Conservation (phyloP, 2,329 filamentous ascomycete genomes). For the Paradendryphiella salina region DNA sequence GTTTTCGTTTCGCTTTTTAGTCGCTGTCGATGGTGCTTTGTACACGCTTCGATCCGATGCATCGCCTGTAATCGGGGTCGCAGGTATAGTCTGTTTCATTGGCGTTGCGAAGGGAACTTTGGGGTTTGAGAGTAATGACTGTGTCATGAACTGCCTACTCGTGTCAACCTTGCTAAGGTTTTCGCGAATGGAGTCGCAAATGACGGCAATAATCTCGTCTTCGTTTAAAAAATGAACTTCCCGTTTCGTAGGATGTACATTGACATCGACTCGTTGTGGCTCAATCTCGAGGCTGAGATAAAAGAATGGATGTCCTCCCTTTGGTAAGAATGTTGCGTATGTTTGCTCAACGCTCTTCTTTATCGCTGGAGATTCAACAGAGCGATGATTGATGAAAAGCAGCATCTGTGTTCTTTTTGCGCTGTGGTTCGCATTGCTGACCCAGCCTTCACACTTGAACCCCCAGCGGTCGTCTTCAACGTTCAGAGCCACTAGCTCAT, state of each 20-base stretch:
- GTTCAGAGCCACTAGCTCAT: conserved; percentile 79
- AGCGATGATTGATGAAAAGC: conserved; percentile 94
- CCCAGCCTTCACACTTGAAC: conserved; percentile 78
- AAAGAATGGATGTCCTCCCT: conserved; percentile 89
- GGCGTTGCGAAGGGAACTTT: conserved; percentile 48
- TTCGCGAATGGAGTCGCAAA: conserved; percentile 78
- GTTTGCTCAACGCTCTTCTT: conserved; percentile 91
- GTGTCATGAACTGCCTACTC: conserved; percentile 91
- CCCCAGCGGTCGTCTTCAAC: conserved; percentile 76
- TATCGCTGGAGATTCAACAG: conserved; percentile 85
- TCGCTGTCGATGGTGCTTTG: conserved; percentile 33
- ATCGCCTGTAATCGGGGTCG: conserved; percentile 27
- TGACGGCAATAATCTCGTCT: conserved; percentile 86
- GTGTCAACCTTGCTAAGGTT: conserved; percentile 86
- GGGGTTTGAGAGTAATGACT: conserved; percentile 68
- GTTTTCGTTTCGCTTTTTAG: conserved; percentile 69
- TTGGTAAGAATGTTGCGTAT: conserved; percentile 84
- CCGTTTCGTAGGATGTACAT: conserved; percentile 94
- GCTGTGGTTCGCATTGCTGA: conserved; percentile 92
- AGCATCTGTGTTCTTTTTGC: conserved; percentile 86
- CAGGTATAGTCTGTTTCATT: conserved; percentile 42
- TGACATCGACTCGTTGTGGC: conserved; percentile 89
- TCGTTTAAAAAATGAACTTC: conserved; percentile 98
- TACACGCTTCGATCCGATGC: conserved; percentile 31
- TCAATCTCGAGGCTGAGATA: conserved; percentile 94